Base-by-base conservation (phyloP, 257 asterid species). In the Plantago elongata region DNA sequence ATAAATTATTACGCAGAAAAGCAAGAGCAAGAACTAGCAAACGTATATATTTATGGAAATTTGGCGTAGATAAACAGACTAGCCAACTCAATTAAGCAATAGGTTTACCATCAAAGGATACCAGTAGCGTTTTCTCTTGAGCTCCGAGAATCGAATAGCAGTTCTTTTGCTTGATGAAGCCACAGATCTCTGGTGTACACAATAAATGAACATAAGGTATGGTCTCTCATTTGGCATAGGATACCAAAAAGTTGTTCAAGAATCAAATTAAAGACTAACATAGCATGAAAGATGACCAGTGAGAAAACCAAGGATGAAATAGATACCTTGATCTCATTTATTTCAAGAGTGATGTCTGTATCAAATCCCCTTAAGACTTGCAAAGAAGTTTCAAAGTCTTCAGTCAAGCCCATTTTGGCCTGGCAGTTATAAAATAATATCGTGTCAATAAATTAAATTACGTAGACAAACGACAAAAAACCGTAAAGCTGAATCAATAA, bases 321-420 rank as follows among this genome's bases (percentile, higher is more conserved):
- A 7, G 12, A 62, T 79, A 85, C 97, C 95, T 88, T 90, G 71
- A 90, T 90, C 76, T 90, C 98, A 63, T 82, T 79, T 48, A 90
- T 74, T 83, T 88, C 96, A 58, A 13, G 29, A 30, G 94, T 68
- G 67, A 90, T 88, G 54, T 90, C 95, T 50, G 91, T 79, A 12
- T 88, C 98, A 55, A 82, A 88, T 72, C 95, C 96, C 47, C 96
- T 69, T 65, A 90, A 73, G 64, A 88, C 95, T 90, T 88, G 96
- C 76, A 85, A 71, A 43, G 96, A 88, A 54, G 92, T 77, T 75
- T 90, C 98, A 51, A 78, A 78, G 49, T 88, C 98, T 47, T 85
- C 94, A 52, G 38, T 75, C 40, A 83, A 43, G 62, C 98, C 94
- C 85, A 85, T 85, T 70, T 83, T 90, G 60, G 96, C 98, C 96